Evolutionary conservation across 1,284 basidiomycete species (phyloP).

Genomic region (Ganoderma lucidum): DNA sequence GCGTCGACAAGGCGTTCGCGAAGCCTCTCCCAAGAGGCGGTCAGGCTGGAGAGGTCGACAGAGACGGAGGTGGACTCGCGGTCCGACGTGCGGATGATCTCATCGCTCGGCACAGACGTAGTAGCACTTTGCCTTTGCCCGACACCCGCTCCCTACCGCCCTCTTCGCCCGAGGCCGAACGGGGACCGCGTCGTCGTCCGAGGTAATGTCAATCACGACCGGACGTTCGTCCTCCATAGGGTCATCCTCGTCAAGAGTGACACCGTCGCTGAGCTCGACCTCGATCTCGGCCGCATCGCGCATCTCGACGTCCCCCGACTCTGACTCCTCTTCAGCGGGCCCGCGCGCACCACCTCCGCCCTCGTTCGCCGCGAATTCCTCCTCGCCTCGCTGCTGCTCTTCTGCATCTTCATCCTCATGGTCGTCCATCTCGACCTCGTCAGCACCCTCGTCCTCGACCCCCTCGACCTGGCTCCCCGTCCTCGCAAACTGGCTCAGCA

Average conservation of each 20-base stretch:
- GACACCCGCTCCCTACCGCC: conserved; percentile 9
- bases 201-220: conserved; percentile 39
- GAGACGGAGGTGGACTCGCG: conserved; percentile 51
- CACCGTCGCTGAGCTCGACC: not conserved
- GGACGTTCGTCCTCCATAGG: not conserved
- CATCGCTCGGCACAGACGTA: conserved; percentile 38
- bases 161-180: not conserved
- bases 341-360: not conserved
- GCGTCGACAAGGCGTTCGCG: conserved; percentile 17
- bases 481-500: conserved; percentile 61
- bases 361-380: conserved; percentile 25
- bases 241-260: not conserved
- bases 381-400: conserved; percentile 20
- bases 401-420: conserved; percentile 23
- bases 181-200: conserved; percentile 17
- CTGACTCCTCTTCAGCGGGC: conserved; percentile 11
- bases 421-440: conserved; percentile 24
- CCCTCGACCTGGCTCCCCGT: conserved; percentile 47
- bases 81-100: conserved; percentile 53
- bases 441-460: conserved; percentile 29
- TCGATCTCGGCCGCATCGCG: not conserved
- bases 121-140: conserved; percentile 10
- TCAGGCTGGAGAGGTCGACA: conserved; percentile 54
- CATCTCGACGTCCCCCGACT: conserved; percentile 7
- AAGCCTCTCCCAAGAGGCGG: conserved; percentile 46